These are phyloP conservation scores for Saccharomycopsis hybrid DNA, from an alignment of 1,139 yeast genomes.

Conservation along the genomic window DNA sequence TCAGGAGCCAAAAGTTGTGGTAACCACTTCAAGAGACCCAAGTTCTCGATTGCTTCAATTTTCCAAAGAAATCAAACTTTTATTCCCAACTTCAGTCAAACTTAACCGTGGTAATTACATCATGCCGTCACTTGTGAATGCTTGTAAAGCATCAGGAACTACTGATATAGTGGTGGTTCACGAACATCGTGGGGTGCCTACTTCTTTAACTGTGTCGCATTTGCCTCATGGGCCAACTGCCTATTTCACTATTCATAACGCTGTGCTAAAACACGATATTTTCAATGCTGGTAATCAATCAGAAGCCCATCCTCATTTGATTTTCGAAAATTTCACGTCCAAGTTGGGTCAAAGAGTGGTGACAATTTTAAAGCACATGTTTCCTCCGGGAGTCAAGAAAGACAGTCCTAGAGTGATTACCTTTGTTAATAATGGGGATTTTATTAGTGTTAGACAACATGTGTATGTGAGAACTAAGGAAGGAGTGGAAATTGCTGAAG, in stretches of 20 bases:
- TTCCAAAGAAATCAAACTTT: slow-evolving; percentile 81
- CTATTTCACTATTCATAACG: slow-evolving; percentile 89
- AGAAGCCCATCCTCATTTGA: slow-evolving; percentile 89
- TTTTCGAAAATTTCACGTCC: slow-evolving; percentile 86
- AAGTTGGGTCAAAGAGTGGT: slow-evolving; percentile 79
- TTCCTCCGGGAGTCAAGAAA: slow-evolving; percentile 95
- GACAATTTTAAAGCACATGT: slow-evolving; percentile 75
- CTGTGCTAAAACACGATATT: slow-evolving; percentile 88
- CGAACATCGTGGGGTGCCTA: slow-evolving; percentile 98
- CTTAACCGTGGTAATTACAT: slow-evolving; percentile 91
- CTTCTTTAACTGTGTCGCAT: slow-evolving; percentile 86
- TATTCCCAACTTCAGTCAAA: slow-evolving; percentile 86
- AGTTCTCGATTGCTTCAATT: slow-evolving; percentile 79
- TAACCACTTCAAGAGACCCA: slow-evolving; percentile 92
- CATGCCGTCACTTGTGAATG: slow-evolving; percentile 76
- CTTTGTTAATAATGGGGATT: slow-evolving; percentile 86
- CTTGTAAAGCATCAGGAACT: slow-evolving; percentile 70
- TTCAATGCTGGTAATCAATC: slow-evolving; percentile 74
- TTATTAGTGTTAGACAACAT: slow-evolving; percentile 90
- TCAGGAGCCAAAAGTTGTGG: slow-evolving; percentile 85
- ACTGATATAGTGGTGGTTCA: slow-evolving; percentile 83
- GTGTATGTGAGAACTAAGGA: slow-evolving; percentile 86
- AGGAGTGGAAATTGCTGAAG: slow-evolving; percentile 86
- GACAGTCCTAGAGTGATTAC: slow-evolving; percentile 86
- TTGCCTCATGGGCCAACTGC: slow-evolving; percentile 99